Percentiles rank a stretch among this genome's conserved stretches.
These are phyloP conservation scores for Raphanus raphanistrum DNA, from an alignment of 345 rosid genomes.

Conservation along the genomic window DNA sequence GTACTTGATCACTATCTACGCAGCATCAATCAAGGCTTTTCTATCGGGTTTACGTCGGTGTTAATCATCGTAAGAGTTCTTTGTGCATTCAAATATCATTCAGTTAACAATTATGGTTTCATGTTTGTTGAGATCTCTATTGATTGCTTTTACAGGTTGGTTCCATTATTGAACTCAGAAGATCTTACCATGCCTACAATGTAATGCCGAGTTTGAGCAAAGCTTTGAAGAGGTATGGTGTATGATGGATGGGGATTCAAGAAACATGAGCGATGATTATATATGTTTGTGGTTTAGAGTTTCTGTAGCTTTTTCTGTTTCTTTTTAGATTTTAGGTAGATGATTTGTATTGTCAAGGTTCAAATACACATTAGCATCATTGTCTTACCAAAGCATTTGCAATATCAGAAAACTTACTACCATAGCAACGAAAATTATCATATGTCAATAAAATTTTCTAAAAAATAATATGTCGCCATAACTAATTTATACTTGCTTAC, in stretches of 20 bases:
- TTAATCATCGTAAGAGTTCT: conserved; percentile 71
- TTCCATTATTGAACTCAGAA: conserved; percentile 89
- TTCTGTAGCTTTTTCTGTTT: not conserved
- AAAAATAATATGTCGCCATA: too few relatives aligned
- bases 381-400: too few relatives aligned
- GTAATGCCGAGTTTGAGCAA: conserved; percentile 96
- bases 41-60: conserved; percentile 89
- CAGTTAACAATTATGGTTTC: not conserved
- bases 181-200: conserved; percentile 95
- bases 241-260: conserved; percentile 40
- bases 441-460: too few relatives aligned
- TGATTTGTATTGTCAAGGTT: conserved; percentile 10
- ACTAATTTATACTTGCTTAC: not conserved
- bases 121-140: not conserved
- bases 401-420: too few relatives aligned
- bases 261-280: not conserved
- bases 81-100: not conserved
- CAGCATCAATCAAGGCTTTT: conserved; percentile 70
- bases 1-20: conserved; percentile 85
- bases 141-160: conserved; percentile 60
- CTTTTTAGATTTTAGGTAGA: conserved; percentile 23
- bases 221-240: conserved; percentile 82
- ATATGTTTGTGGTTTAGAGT: conserved; percentile 21
- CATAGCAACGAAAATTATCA: too few relatives aligned
- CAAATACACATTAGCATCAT: not conserved